Evolutionary conservation across 345 rosid genomes (phyloP).

Genomic region (Populus ilicifolia): DNA sequence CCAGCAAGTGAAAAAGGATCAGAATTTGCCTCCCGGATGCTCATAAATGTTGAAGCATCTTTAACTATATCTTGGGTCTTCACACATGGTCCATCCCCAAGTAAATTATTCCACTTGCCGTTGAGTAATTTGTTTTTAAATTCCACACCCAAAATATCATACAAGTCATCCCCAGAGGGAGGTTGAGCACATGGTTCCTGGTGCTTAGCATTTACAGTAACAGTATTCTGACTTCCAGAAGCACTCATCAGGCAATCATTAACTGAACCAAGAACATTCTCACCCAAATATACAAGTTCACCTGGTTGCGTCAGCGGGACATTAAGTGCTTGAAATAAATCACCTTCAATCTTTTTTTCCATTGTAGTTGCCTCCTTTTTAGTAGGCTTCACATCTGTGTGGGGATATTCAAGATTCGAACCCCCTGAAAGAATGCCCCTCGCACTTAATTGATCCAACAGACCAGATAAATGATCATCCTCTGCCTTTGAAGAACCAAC

Average conservation of each 20-base stretch:
- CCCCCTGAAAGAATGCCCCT: conserved; percentile 23
- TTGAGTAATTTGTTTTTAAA: conserved; percentile 52
- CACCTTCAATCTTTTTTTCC: conserved; percentile 27
- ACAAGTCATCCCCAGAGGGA: conserved; percentile 65
- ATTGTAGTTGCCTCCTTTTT: conserved; percentile 21
- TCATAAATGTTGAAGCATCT: conserved; percentile 32
- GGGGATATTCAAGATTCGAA: conserved; percentile 13
- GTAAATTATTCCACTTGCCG: conserved; percentile 31
- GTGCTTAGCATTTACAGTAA: conserved; percentile 13
- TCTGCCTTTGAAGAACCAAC: conserved; percentile 28
- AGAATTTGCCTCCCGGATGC: conserved; percentile 35
- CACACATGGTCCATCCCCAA: conserved; percentile 19
- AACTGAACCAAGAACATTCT: conserved; percentile 13
- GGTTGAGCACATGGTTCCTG: conserved; percentile 37
- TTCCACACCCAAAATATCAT: conserved; percentile 73
- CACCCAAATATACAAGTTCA: conserved; percentile 22
- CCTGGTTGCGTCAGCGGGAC: conserved; percentile 16
- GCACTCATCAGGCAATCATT: conserved; percentile 23
- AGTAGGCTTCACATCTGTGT: conserved; percentile 14
- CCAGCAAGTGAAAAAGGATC: conserved; percentile 38
- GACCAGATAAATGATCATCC: conserved; percentile 25
- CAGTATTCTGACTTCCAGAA: conserved; percentile 25
- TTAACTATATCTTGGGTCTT: conserved; percentile 35
- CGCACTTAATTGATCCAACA: conserved; percentile 19
- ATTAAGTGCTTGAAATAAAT: conserved; percentile 31